phyloP scores from a whole-genome alignment of 1,284 basidiomycete genomes.

The Microbotryomycetes sp. region DNA sequence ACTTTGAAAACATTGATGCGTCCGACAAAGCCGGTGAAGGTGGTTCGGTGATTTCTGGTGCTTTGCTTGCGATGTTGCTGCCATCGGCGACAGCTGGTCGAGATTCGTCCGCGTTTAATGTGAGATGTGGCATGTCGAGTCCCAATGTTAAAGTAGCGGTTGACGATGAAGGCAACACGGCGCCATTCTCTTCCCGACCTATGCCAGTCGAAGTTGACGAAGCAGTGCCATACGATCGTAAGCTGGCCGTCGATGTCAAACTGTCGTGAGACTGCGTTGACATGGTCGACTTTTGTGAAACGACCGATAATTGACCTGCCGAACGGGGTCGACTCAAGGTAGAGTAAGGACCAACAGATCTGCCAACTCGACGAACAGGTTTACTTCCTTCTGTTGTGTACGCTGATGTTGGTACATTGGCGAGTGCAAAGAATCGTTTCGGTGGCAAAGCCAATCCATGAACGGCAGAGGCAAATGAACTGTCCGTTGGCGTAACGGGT shows the following conservation, averaged over 20 bases:
- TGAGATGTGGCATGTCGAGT: background rate
- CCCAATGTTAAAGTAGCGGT: background rate
- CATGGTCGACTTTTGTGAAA: background rate
- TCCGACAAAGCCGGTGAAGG: background rate
- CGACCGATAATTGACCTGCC: background rate
- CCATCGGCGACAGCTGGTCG: background rate
- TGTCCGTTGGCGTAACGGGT: background rate
- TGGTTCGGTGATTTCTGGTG: background rate
- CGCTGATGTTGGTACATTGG: background rate
- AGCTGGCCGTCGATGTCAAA: background rate
- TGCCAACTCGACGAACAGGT: background rate
- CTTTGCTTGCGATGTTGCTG: background rate
- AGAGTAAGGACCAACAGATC: background rate
- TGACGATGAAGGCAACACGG: background rate
- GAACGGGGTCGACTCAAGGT: slow-evolving; percentile 1
- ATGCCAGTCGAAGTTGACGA: background rate
- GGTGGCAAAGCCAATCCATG: background rate
- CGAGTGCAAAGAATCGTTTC: background rate
- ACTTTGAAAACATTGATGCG: background rate
- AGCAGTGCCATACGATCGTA: background rate
- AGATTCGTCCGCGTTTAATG: background rate
- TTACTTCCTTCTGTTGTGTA: background rate
- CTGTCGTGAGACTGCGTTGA: background rate
- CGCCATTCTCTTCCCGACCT: too few species aligned
- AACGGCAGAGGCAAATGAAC: background rate